Evolutionary conservation across 164 flowering plant genomes (phyloP), one percentile per base, ranked within the genome.

Genomic region (Berberis thunbergii): DNA sequence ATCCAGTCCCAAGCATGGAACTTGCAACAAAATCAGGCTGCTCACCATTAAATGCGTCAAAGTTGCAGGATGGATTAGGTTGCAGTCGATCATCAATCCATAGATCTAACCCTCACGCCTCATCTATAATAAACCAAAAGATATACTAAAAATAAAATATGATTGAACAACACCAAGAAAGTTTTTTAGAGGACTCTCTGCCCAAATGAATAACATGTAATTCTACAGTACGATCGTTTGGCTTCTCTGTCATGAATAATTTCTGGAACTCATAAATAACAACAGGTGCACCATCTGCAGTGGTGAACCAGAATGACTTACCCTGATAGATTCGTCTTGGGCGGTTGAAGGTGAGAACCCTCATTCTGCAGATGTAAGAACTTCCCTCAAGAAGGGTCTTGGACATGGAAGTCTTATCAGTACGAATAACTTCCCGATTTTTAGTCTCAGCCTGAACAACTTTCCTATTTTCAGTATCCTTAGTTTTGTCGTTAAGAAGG

Each of bases 331-430:
- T 4, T 59, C 38, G 26, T 45, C 38, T 43, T 3, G 43, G 61
- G 41, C 46, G 63, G 3, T 56, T 43, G 71, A 63, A 74, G 43
- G 60, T 70, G 52, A 70, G 13, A 11, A 64, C 60, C 60, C 74
- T 63, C 1, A 49, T 63, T 42, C 12, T 58, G 7, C 54, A 62
- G 26, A 44, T 44, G 12, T 39, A 13, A 43, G 38, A 46, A 41
- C 11, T n/a, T 12, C 55, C n/a, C 55, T n/a, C 8, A 53, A 53
- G 11, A n/a, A 53, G 11, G n/a, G 4, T 6, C 55, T 8, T 53
- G 26, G 55, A 53, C 55, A 53, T 53, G 8, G 8, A 7, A n/a
- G 3, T 6, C 11, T 53, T n/a, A 53, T 12, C 26, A 8, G n/a
- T 12, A 8, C 11, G 4, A 53, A 12, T 3, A 53, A 3, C 55